phyloP scores from a whole-genome alignment of 2,329 filamentous ascomycete species.

The Neophaeococcomyces aloes region DNA sequence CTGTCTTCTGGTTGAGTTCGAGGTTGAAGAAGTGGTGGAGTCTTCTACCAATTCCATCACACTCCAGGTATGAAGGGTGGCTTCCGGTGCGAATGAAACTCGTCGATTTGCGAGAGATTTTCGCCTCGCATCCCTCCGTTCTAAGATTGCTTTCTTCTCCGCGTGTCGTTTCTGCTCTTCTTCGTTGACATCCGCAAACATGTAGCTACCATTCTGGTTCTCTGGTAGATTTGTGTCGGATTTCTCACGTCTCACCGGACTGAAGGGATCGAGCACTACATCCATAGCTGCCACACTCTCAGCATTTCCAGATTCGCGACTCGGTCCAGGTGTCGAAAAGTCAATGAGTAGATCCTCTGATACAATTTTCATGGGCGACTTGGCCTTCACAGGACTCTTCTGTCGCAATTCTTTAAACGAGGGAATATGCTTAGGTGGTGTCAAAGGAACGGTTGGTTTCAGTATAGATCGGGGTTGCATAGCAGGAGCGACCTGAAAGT shows the following conservation, averaged over 20 bases:
- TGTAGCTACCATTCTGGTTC: conserved; percentile 49
- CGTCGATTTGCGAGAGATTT: conserved; percentile 88
- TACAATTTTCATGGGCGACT: conserved; percentile 17
- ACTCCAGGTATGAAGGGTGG: conserved; percentile 93
- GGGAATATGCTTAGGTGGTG: conserved; percentile 57
- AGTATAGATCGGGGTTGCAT: conserved; percentile 57
- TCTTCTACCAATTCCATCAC: conserved; percentile 83
- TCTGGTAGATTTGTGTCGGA: not conserved
- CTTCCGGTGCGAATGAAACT: conserved; percentile 94
- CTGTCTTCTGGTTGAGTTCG: conserved; percentile 63
- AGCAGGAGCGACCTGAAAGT: conserved; percentile 30
- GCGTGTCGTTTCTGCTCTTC: conserved; percentile 51
- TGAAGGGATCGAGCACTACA: conserved; percentile 22
- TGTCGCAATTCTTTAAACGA: conserved; percentile 44
- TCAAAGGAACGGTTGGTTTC: conserved; percentile 61
- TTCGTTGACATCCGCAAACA: conserved; percentile 30
- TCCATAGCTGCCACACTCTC: conserved; percentile 45
- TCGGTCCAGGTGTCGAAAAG: conserved; percentile 31
- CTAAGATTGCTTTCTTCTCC: conserved; percentile 50
- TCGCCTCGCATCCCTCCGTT: conserved; percentile 74
- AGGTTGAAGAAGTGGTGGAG: conserved; percentile 64
- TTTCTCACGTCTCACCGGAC: conserved; percentile 13
- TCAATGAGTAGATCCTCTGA: conserved; percentile 31
- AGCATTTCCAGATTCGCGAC: conserved; percentile 28
- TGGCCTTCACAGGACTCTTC: conserved; percentile 29